A percentile compares a stretch with the other conserved stretches of the same genome.
Conservation (phyloP, 164 flowering plant species). For the Dillenia turbinata region DNA sequence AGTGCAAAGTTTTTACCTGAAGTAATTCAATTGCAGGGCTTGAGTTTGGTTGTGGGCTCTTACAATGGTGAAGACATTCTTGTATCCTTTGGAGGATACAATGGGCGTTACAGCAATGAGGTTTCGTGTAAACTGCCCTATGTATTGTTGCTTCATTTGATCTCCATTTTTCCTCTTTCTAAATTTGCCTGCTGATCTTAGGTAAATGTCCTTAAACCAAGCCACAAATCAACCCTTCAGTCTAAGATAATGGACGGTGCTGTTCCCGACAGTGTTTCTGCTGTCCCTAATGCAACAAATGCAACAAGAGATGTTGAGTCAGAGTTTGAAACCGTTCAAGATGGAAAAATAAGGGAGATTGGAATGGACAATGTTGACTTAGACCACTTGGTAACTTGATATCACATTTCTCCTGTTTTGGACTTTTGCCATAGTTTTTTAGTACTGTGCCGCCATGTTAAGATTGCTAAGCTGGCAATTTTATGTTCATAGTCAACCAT, state of each 20-base stretch:
- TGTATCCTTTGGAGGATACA: slow-evolving; percentile 96
- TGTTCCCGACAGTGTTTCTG: slow-evolving; percentile 74
- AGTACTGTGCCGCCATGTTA: too few relatives aligned
- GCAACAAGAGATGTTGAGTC: slow-evolving; percentile 75
- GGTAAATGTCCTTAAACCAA: slow-evolving; percentile 92
- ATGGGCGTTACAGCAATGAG: slow-evolving; percentile 97
- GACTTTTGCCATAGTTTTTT: too few relatives aligned
- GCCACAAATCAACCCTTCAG: slow-evolving; percentile 82
- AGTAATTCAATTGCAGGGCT: slow-evolving; percentile 53
- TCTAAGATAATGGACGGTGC: slow-evolving; percentile 58
- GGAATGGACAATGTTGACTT: slow-evolving; percentile 67
- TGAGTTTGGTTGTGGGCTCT: slow-evolving; percentile 86
- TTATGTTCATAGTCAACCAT: too few relatives aligned
- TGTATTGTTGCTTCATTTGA: neutral
- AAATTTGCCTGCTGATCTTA: slow-evolving; percentile 21
- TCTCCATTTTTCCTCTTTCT: neutral
- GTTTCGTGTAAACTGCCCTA: slow-evolving; percentile 27
- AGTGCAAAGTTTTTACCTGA: neutral
- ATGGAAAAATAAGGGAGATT: slow-evolving; percentile 87
- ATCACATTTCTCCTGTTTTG: too few relatives aligned
- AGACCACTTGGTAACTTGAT: slow-evolving; percentile 46
- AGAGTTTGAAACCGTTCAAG: slow-evolving; percentile 69
- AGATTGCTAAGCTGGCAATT: too few relatives aligned
- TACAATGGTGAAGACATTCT: slow-evolving; percentile 81
- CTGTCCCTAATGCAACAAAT: slow-evolving; percentile 63